These are phyloP conservation scores for Botrytis porri DNA, from an alignment of 2,329 filamentous ascomycete genomes.

Conservation along the genomic window DNA sequence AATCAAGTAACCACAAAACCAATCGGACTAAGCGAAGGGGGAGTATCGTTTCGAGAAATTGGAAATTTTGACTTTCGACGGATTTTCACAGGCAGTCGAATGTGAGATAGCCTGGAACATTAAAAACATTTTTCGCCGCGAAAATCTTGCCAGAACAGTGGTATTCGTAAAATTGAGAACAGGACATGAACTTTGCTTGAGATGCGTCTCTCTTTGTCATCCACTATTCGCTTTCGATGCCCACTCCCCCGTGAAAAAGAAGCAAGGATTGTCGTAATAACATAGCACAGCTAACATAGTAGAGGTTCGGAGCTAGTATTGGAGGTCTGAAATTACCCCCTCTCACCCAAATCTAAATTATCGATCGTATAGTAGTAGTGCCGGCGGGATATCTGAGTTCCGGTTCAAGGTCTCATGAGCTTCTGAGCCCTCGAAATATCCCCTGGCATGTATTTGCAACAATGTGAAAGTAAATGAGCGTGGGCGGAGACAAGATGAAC, in stretches of 20 bases:
- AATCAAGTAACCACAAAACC: too few relatives aligned
- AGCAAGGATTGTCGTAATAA: neutral
- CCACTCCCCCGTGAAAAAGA: neutral
- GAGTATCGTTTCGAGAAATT: neutral
- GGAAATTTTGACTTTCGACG: neutral
- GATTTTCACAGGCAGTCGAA: neutral
- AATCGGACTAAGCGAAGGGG: neutral
- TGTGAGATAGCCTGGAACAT: neutral
- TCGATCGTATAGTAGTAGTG: neutral
- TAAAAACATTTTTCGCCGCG: neutral
- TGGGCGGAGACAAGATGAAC: neutral
- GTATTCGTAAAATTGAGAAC: neutral
- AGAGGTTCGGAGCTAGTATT: neutral
- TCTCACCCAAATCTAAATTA: neutral
- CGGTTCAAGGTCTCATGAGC: neutral
- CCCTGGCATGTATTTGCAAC: neutral
- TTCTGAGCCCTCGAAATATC: neutral
- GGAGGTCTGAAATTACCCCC: neutral
- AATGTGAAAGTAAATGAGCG: neutral
- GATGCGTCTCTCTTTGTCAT: neutral
- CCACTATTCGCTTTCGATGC: neutral
- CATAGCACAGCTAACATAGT: neutral
- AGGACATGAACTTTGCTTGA: neutral
- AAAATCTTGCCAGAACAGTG: neutral
- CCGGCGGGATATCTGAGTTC: neutral